Evolutionary conservation across 73 alveolate species (phyloP).

Genomic region (Symbiodinium pilosum): DNA sequence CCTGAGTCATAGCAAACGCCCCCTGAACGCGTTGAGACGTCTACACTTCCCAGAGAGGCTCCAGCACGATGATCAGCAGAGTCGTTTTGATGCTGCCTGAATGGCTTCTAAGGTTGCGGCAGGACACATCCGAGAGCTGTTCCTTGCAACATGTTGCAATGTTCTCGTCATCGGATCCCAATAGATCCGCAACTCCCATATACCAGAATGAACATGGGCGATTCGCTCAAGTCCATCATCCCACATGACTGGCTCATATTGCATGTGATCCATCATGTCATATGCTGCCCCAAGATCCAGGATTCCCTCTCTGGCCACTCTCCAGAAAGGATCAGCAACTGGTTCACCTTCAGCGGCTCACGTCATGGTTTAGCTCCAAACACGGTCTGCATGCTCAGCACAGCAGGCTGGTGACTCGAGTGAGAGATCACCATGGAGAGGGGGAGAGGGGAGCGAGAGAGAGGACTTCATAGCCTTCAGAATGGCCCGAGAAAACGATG

Average conservation of each 20-base stretch:
- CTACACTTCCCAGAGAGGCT: no score
- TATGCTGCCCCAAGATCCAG: neutral
- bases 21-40: no score
- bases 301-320: slow-evolving; percentile 76
- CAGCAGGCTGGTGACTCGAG: no score
- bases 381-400: no score
- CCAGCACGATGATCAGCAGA: no score
- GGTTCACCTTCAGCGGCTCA: slow-evolving; percentile 62
- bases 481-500: no score
- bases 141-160: slow-evolving; percentile 56
- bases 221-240: neutral
- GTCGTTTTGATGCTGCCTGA: no score
- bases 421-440: no score
- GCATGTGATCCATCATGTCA: neutral
- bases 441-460: no score
- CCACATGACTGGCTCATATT: neutral
- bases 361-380: no score
- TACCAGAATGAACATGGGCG: neutral
- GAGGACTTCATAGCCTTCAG: no score
- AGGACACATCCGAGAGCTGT: slow-evolving; percentile 70
- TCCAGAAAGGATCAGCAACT: slow-evolving; percentile 93
- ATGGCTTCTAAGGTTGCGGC: neutral
- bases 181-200: neutral
- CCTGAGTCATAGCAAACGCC: slow-evolving; percentile 38
- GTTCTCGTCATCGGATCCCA: neutral